A percentile compares a stretch with the other conserved stretches of the same genome.
These are phyloP conservation scores for Aspergillus sp. DNA, from an alignment of 2,329 filamentous ascomycete genomes.

Conservation along the genomic window DNA sequence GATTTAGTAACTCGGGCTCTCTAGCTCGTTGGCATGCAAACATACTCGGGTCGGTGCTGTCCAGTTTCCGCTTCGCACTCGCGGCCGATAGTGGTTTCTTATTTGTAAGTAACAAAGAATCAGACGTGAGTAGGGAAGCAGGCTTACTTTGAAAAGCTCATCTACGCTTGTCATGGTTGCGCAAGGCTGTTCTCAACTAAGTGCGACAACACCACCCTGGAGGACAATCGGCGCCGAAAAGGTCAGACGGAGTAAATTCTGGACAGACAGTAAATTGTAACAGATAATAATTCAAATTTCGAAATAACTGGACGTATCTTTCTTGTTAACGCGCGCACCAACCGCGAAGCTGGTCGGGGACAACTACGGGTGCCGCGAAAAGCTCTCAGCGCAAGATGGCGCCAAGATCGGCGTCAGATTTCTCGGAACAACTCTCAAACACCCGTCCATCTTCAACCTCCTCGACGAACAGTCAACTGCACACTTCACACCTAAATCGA, in stretches of 20 bases:
- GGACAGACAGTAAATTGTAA: background rate
- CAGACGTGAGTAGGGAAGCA: background rate
- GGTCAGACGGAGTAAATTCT: no score
- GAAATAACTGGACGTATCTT: background rate
- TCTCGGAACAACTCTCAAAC: conserved; percentile 23
- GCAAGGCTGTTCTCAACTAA: conserved; percentile 9
- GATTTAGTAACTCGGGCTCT: conserved; percentile 16
- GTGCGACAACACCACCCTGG: background rate
- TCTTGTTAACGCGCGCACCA: conserved; percentile 1
- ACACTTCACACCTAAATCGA: conserved; percentile 4
- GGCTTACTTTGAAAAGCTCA: conserved; percentile 57
- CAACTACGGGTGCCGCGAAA: conserved; percentile 26
- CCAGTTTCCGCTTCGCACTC: conserved; percentile 59
- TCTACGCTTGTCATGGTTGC: conserved; percentile 59
- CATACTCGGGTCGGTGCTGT: conserved; percentile 53
- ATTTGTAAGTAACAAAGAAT: conserved; percentile 17
- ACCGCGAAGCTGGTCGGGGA: conserved; percentile 18
- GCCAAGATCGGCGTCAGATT: conserved; percentile 36
- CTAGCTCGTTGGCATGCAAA: conserved; percentile 1
- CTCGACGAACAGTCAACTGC: conserved; percentile 7
- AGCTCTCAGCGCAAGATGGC: conserved; percentile 33
- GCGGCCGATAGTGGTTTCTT: conserved; percentile 51
- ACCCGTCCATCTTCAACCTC: conserved; percentile 8
- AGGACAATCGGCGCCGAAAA: background rate
- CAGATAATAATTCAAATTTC: background rate